Conservation (phyloP, 257 asterid species). For the Plantago ovata region DNA sequence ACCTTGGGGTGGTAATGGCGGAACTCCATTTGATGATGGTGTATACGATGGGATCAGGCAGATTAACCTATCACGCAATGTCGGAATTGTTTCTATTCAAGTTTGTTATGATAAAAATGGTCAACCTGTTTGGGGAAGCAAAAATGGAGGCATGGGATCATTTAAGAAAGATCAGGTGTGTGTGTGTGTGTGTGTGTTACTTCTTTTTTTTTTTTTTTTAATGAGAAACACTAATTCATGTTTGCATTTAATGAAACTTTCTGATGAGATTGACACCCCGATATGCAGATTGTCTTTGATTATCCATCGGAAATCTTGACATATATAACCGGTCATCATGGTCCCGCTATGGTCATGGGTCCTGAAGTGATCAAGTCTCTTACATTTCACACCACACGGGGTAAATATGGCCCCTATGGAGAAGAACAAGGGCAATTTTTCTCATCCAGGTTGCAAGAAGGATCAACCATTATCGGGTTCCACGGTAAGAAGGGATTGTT, state of each 20-base stretch:
- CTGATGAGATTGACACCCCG: neutral
- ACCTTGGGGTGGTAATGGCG: slow-evolving; percentile 84
- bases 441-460: slow-evolving; percentile 50
- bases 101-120: slow-evolving; percentile 60
- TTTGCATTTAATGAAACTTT: neutral
- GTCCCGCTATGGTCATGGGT: slow-evolving; percentile 69
- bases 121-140: slow-evolving; percentile 63
- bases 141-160: slow-evolving; percentile 71
- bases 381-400: slow-evolving; percentile 68
- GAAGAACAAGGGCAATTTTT: slow-evolving; percentile 67
- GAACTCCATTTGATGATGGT: slow-evolving; percentile 70
- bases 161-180: slow-evolving; percentile 57
- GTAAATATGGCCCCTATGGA: slow-evolving; percentile 72
- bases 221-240: slow-evolving; percentile 1
- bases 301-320: slow-evolving; percentile 74
- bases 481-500: slow-evolving; percentile 80
- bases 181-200: too few species aligned
- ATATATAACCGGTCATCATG: slow-evolving; percentile 63
- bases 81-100: slow-evolving; percentile 52
- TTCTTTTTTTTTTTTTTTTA: neutral
- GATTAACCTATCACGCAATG: slow-evolving; percentile 54
- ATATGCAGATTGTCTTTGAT: slow-evolving; percentile 50
- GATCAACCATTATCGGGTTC: slow-evolving; percentile 57
- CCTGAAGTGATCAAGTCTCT: slow-evolving; percentile 68
- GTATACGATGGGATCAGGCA: slow-evolving; percentile 62